Base-by-base conservation (phyloP, 257 asterid species). In the Anisodus acutangulus region DNA sequence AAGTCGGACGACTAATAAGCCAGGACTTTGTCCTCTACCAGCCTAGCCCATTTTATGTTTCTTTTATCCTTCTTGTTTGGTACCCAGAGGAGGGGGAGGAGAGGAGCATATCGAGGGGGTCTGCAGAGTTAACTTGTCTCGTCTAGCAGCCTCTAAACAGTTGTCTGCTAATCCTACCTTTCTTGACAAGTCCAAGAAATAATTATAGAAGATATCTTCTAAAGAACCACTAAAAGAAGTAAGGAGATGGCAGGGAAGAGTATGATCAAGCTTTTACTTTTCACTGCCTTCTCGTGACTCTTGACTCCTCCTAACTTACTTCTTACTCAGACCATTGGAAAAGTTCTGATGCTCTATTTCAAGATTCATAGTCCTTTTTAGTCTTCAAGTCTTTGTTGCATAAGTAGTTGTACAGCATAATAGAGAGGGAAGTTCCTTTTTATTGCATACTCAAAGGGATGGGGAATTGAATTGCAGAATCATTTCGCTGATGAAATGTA, bases 401-500 rank as follows among this genome's bases (percentile, higher is more conserved):
- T 31, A 11, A 64, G 71, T 31, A 26, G 71, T 26, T 64, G 43
- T 26, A 64, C 41, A 64, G 17, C 71, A 26, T 26, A 10, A 2
- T 31, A 10, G 71, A 64, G 12, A 26, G 39, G 69, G 69, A 9
- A 64, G 71, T 64, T 64, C 43, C 71, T 11, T 64, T 31, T 26
- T 64, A 17, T 6, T 64, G 71, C 41, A 64, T 31, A 17, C 8
- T 64, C 17, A 64, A 64, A 64, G 71, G 71, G n/a, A 64, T 31
- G 43, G 45, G 71, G 31, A 64, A 64, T 9, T 26, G 5, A 64
- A 64, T 64, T 64, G 71, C 9, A 64, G 43, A 64, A 11, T 64
- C 71, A 64, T 26, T 64, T 64, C 5, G 71, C 71, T 64, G 71
- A 31, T 64, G 71, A 31, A 64, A 64, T 64, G 17, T 22, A 63